Base-by-base conservation (phyloP, 2,329 filamentous ascomycete species). In the Fusarium sarcochroum region DNA sequence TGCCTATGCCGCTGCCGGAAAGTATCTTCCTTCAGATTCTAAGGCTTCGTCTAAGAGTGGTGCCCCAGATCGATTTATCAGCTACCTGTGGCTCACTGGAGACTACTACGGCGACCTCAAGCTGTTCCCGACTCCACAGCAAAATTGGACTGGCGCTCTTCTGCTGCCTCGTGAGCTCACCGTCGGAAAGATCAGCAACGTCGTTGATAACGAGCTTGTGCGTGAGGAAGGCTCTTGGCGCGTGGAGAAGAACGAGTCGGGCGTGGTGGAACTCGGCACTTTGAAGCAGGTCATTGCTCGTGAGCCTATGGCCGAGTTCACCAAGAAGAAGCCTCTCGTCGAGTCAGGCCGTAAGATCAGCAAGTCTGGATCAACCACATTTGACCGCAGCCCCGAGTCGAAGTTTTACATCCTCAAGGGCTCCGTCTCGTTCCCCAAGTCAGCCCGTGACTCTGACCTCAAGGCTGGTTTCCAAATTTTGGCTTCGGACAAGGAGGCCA, bases 121-220 rank as follows among this genome's bases (percentile, higher is more conserved):
- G 40, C 37, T 54, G 14, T 81, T 82, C 55, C 80, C 81, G 4
- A 79, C 76, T 20, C 20, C 67, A 1, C 80, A 82, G 67, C 81
- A 83, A 59, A 82, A 82, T 45, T 83, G 81, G 81, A 80, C 80
- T 2, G 80, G 81, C 4, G 76, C 80, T 2, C 74, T 84, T 15
- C 69, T 83, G 3, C 76, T 83, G 2, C 80, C 81, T 0, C 76
- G 82, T 2, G 80, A 84, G 68, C 68, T 84, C 35, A 80, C 77
- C 45, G 72, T 80, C 2, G 79, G 81, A 4, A 79, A 76, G 46
- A 78, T 83, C 17, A 61, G 66, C 45, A 76, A 80, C 15, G 81
- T 83, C 15, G 73, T 82, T 6, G 76, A 82, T 37, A 82, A 82
- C 51, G 75, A 76, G 15, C 77, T 83, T 1, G 67, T 76, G 2